Conservation (phyloP, 176 grass and related monocot genomes). For the Carex cristatella region DNA sequence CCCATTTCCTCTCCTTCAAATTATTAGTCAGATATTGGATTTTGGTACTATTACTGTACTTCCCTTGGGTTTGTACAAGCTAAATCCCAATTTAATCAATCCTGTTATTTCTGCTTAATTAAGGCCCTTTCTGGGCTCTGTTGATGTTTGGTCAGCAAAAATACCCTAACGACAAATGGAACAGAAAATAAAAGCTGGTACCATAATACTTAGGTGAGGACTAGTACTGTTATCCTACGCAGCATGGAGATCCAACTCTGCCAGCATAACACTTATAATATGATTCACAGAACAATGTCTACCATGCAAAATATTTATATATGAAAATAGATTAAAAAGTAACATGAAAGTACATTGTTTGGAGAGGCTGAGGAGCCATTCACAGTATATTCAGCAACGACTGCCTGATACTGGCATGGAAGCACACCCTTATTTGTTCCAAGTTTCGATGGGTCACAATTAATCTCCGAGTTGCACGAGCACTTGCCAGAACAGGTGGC, state of each 20-base stretch:
- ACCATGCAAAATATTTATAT: not conserved
- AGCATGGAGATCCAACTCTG: not conserved
- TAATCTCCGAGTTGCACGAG: slow-evolving; percentile 83
- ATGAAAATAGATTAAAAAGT: slow-evolving; percentile 8
- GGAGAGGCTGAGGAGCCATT: slow-evolving; percentile 52
- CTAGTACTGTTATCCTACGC: not conserved
- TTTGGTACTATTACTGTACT: too few species aligned
- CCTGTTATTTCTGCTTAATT: not conserved
- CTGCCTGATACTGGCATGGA: slow-evolving; percentile 71
- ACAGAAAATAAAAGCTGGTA: not conserved
- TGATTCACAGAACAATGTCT: not conserved
- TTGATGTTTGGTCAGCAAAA: not conserved
- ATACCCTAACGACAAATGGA: too few species aligned
- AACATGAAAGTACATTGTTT: slow-evolving; percentile 43
- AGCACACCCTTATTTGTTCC: slow-evolving; percentile 46
- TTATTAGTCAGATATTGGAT: not conserved
- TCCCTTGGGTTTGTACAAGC: not conserved
- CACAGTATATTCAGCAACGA: slow-evolving; percentile 71
- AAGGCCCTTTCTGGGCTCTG: not conserved
- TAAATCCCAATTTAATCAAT: not conserved
- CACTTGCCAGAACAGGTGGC: slow-evolving; percentile 72
- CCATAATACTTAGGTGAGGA: not conserved
- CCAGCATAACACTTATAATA: not conserved
- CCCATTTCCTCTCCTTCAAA: not conserved
- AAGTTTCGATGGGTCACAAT: slow-evolving; percentile 79